Percentiles rank a stretch among this genome's conserved stretches.
Conservation (phyloP, 2,329 filamentous ascomycete species). For the Graphilbum ipis-grandicollis region DNA sequence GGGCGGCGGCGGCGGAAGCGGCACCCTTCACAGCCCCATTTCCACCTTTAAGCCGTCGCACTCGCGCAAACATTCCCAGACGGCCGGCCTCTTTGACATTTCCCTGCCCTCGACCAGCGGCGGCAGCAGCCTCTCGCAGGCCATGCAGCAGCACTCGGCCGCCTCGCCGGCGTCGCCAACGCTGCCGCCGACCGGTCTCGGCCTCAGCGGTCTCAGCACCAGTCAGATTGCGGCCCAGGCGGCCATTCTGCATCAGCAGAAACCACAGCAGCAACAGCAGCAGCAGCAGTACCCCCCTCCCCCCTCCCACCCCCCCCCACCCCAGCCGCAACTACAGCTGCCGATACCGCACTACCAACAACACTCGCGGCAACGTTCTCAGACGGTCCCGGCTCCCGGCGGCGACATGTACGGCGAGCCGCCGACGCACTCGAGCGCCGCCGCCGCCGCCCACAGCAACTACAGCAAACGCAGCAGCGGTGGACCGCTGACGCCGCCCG, state of each 20-base stretch:
- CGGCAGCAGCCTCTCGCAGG: slow-evolving; percentile 34
- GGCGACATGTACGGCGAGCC: slow-evolving; percentile 23
- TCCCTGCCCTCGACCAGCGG: slow-evolving; percentile 43
- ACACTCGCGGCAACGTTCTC: slow-evolving; percentile 49
- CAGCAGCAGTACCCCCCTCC: slow-evolving; percentile 23
- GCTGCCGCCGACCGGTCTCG: no score
- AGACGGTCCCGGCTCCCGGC: slow-evolving; percentile 47
- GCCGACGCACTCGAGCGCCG: no score
- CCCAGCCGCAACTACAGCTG: slow-evolving; percentile 24
- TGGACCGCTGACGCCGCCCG: slow-evolving; percentile 40
- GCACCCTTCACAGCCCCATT: slow-evolving; percentile 12
- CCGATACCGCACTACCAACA: slow-evolving; percentile 18
- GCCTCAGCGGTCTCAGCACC: slow-evolving; percentile 38
- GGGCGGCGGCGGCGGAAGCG: neutral
- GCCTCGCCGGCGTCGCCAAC: no score
- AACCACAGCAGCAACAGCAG: slow-evolving; percentile 16
- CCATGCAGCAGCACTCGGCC: slow-evolving; percentile 17
- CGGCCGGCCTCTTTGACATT: slow-evolving; percentile 61
- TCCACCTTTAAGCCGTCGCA: slow-evolving; percentile 16
- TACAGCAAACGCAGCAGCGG: slow-evolving; percentile 25
- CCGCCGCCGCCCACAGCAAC: slow-evolving; percentile 7
- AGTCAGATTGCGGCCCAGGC: slow-evolving; percentile 69
- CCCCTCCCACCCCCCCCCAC: slow-evolving; percentile 38
- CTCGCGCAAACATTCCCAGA: slow-evolving; percentile 51
- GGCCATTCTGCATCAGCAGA: slow-evolving; percentile 50